Evolutionary conservation across 1,284 basidiomycete genomes (phyloP).

Genomic region (Boletellus deceptivus): DNA sequence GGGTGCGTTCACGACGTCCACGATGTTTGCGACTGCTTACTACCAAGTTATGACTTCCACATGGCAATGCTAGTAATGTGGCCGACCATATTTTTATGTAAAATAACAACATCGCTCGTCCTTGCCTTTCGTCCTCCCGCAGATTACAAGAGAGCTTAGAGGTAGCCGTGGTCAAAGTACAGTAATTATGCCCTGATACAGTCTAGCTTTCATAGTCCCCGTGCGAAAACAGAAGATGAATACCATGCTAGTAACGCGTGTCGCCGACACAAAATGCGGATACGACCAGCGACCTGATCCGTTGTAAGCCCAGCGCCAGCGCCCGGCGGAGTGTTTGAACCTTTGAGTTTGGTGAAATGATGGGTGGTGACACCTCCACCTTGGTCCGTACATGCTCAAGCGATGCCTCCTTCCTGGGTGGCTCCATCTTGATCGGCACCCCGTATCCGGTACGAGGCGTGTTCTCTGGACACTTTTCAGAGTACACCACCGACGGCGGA

Average conservation of each 20-base stretch:
- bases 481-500: constrained; percentile 34
- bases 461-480: constrained; percentile 32
- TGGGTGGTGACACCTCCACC: constrained; percentile 21
- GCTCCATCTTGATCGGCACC: constrained; percentile 26
- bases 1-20: constrained; percentile 11
- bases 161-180: constrained; percentile 3
- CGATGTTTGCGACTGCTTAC: constrained; percentile 36
- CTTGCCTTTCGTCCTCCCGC: constrained; percentile 16
- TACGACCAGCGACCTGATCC: constrained; percentile 31
- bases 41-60: constrained; percentile 20
- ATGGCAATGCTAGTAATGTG: constrained; percentile 12
- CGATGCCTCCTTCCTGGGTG: constrained; percentile 23
- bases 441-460: constrained; percentile 24
- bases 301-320: constrained; percentile 25
- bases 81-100: constrained; percentile 28
- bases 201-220: constrained; percentile 29
- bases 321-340: constrained; percentile 25
- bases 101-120: constrained; percentile 25
- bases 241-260: constrained; percentile 6
- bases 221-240: constrained; percentile 8
- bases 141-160: constrained; percentile 15
- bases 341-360: constrained; percentile 27
- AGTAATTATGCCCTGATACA: constrained; percentile 26
- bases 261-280: constrained; percentile 35
- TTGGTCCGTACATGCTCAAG: constrained; percentile 23